Conservation (phyloP, 352 stramenopile species). For the Phytophthora lateralis region DNA sequence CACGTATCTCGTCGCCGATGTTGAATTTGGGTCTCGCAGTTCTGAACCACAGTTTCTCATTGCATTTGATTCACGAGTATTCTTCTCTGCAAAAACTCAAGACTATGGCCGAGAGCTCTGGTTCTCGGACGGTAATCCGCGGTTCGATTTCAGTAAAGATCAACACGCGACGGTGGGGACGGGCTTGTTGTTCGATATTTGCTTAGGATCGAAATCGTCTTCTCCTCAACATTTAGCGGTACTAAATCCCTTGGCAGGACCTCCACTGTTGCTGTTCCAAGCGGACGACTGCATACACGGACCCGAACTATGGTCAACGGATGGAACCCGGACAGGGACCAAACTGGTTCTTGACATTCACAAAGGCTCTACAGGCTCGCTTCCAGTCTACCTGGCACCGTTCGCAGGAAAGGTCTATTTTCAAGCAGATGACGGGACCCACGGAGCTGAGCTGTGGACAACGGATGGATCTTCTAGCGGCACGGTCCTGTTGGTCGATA, state of each 20-base stretch:
- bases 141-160: conserved; percentile 35
- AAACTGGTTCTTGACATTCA: conserved; percentile 68
- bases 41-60: conserved; percentile 47
- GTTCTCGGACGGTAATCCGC: conserved; percentile 51
- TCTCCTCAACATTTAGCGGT: conserved; percentile 56
- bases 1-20: conserved; percentile 62
- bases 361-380: conserved; percentile 43
- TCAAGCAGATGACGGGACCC: conserved; percentile 78
- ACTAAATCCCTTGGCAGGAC: conserved; percentile 9
- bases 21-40: conserved; percentile 50
- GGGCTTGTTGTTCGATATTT: conserved; percentile 68
- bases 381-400: conserved; percentile 56
- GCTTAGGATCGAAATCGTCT: conserved; percentile 44
- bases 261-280: conserved; percentile 70
- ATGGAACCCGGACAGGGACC: conserved; percentile 59
- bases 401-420: conserved; percentile 68
- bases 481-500: conserved; percentile 65
- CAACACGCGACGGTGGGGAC: conserved; percentile 42
- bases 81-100: conserved; percentile 59
- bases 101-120: conserved; percentile 60
- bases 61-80: conserved; percentile 39
- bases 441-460: conserved; percentile 81
- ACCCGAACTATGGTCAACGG: conserved; percentile 79
- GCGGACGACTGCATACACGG: conserved; percentile 85
- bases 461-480: conserved; percentile 57